Base-by-base conservation (phyloP, 2,329 filamentous ascomycete species). In the Talaromyces sp. region DNA sequence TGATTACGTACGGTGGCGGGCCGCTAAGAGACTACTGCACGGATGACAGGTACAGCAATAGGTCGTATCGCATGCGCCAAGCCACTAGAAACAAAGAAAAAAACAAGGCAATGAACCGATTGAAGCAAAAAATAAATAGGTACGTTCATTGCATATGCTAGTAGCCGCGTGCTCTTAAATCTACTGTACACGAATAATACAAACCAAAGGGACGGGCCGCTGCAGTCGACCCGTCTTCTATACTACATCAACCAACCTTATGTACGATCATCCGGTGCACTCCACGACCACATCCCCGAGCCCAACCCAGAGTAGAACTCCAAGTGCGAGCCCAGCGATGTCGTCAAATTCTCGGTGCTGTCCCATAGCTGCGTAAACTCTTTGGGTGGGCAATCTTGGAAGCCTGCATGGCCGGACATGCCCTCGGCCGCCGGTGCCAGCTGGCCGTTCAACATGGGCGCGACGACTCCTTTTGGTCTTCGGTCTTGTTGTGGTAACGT, bases 331-430 rank as follows among this genome's bases (percentile, higher is more conserved):
- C 60, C 60, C 11, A 62, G 27, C 6, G 53, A 53, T 7, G 46
- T 59, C 14, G 60, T 62, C 32, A 62, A 32, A 35, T 59, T 32
- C 19, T 51, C 53, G 14, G 60, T 59, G 24, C 31, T 59, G 24
- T 62, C 60, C 60, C 60, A 62, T 46, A 62, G 51, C 10, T 56
- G 56, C 53, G 58, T 43, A 38, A 62, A 62, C 51, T 62, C 60
- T 29, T 54, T 53, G 7, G 60, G 48, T 41, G 56, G 32, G 19
- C 24, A 31, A 38, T 38, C 46, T 9, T 58, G 26, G 43, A 55
- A 59, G 11, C 32, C 56, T 51, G 32, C 41, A n/a, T n/a, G 31
- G 46, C 50, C 52, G 19, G 46, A 4, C 9, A 43, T 27, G 5
- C 17, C 14, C 24, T 56, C 56, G 10, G 26, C 26, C 11, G 60